Percentiles rank a stretch among this genome's conserved stretches.
phyloP scores from a whole-genome alignment of 1,139 yeast genomes.

The Candida gigantensis region DNA sequence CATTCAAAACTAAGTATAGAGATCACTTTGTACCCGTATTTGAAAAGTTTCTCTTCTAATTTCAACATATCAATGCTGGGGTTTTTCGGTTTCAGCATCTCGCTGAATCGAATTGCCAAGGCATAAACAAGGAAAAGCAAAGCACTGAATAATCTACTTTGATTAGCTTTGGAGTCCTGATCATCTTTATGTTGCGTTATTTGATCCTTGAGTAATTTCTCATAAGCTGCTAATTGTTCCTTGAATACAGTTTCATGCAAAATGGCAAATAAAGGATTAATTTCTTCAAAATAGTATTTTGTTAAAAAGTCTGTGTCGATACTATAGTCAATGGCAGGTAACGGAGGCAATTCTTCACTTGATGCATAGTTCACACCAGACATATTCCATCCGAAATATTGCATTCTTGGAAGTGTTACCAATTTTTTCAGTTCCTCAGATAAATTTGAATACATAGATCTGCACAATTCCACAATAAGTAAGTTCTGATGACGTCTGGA shows the following conservation, averaged over 20 bases:
- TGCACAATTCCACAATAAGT: slow-evolving; percentile 49
- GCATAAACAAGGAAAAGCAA: slow-evolving; percentile 53
- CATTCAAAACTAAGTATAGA: slow-evolving; percentile 60
- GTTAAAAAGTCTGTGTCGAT: slow-evolving; percentile 23
- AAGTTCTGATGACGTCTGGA: slow-evolving; percentile 52
- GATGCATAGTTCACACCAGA: slow-evolving; percentile 55
- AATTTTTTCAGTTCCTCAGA: slow-evolving; percentile 37
- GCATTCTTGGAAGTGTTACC: slow-evolving; percentile 54
- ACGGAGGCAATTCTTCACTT: slow-evolving; percentile 39
- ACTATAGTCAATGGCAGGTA: slow-evolving; percentile 25
- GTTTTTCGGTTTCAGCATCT: slow-evolving; percentile 42
- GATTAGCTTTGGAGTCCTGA: slow-evolving; percentile 27
- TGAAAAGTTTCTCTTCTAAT: slow-evolving; percentile 55
- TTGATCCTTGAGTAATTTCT: slow-evolving; percentile 17
- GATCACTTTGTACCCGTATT: slow-evolving; percentile 49
- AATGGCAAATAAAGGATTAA: slow-evolving; percentile 57
- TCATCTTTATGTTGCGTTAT: slow-evolving; percentile 14
- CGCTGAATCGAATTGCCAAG: slow-evolving; percentile 53
- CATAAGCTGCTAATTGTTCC: slow-evolving; percentile 49
- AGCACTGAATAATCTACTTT: slow-evolving; percentile 52
- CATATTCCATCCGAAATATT: slow-evolving; percentile 69
- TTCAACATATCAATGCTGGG: slow-evolving; percentile 30
- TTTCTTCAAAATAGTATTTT: slow-evolving; percentile 47
- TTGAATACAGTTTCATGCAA: slow-evolving; percentile 56
- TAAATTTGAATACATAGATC: slow-evolving; percentile 37